phyloP scores from a whole-genome alignment of 176 grass and related monocot species.

The Ananas comosus region DNA sequence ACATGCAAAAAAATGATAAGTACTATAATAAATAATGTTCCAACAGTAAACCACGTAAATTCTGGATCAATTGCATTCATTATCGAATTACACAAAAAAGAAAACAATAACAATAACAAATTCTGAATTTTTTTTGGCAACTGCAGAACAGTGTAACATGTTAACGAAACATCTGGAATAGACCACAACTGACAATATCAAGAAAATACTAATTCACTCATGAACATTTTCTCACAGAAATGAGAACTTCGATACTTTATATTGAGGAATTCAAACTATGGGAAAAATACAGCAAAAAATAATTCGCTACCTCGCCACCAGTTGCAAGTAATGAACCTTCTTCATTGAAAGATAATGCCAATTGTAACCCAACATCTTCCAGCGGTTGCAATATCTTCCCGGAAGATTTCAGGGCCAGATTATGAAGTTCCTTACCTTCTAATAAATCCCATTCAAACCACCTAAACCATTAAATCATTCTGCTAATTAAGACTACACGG shows the following conservation, averaged over 20 bases:
- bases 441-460: conserved; percentile 55
- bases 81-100: too few relatives aligned
- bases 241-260: not conserved
- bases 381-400: conserved; percentile 37
- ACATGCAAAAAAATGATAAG: too few relatives aligned
- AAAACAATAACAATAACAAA: too few relatives aligned
- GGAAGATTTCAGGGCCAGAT: conserved; percentile 40
- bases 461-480: conserved; percentile 23
- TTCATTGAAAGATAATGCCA: conserved; percentile 60
- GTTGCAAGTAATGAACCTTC: conserved; percentile 75
- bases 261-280: not conserved
- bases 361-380: conserved; percentile 56
- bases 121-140: too few relatives aligned
- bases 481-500: not conserved
- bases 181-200: too few relatives aligned
- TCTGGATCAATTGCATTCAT: too few relatives aligned
- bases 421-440: conserved; percentile 21
- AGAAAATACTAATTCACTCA: not conserved
- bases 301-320: conserved; percentile 59
- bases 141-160: too few relatives aligned
- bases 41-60: too few relatives aligned
- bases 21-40: too few relatives aligned
- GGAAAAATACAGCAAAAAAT: not conserved
- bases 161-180: too few relatives aligned
- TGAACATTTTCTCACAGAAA: not conserved